A percentile compares a stretch with the other conserved stretches of the same genome.
Conservation (phyloP, 2,329 filamentous ascomycete species). For the Fragosphaeria purpurea region DNA sequence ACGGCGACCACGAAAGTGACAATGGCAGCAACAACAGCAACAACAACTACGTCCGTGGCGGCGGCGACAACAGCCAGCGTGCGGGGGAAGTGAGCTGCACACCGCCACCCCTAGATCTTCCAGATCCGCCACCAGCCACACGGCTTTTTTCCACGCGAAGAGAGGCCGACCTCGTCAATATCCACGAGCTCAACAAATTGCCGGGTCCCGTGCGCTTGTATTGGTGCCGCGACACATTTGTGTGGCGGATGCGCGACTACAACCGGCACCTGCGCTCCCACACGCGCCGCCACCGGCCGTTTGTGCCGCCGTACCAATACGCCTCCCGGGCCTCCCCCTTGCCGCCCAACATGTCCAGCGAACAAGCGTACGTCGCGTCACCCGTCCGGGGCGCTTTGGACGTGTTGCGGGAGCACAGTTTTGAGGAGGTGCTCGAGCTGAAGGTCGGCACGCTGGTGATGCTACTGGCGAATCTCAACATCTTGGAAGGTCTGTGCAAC, state of each 20-base stretch:
- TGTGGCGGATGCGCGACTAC: constrained; percentile 18
- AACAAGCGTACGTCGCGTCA: not conserved
- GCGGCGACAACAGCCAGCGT: too few relatives aligned
- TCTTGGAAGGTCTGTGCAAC: constrained; percentile 32
- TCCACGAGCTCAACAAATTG: constrained; percentile 23
- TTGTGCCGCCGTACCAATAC: not conserved
- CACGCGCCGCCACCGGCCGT: constrained; percentile 6
- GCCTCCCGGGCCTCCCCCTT: too few relatives aligned
- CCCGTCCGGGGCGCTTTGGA: constrained; percentile 19
- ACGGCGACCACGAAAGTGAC: too few relatives aligned
- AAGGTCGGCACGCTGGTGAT: constrained; percentile 44
- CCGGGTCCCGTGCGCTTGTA: constrained; percentile 13
- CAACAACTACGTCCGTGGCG: too few relatives aligned
- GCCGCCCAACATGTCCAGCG: too few relatives aligned
- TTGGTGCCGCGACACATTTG: constrained; percentile 30
- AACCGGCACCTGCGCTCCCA: constrained; percentile 21
- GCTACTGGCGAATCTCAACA: constrained; percentile 39
- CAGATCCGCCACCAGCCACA: constrained; percentile 15
- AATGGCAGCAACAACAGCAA: not conserved
- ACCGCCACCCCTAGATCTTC: too few relatives aligned
- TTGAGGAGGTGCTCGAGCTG: constrained; percentile 31
- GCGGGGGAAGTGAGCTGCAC: too few relatives aligned
- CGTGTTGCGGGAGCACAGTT: constrained; percentile 35
- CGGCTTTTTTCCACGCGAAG: constrained; percentile 32
- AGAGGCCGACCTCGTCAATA: constrained; percentile 28